A percentile compares a stretch with the other conserved stretches of the same genome.
These are phyloP conservation scores for Suhomyces kunorum DNA, from an alignment of 1,139 yeast species.

Conservation along the genomic window DNA sequence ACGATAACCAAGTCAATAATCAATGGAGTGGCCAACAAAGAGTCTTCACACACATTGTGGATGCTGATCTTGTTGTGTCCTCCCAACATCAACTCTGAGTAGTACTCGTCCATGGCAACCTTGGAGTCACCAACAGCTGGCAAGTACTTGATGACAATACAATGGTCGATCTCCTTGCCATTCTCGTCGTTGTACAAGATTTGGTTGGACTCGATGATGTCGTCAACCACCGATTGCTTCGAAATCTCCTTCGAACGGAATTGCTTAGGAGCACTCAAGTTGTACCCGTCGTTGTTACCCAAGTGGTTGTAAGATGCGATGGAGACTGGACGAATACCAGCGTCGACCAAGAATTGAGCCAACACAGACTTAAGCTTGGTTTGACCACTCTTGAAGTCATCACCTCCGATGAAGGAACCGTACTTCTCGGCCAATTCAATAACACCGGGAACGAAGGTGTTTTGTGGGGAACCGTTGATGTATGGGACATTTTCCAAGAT, in stretches of 20 bases:
- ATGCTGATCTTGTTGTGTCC: slow-evolving; percentile 94
- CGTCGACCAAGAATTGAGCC: slow-evolving; percentile 95
- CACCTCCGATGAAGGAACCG: slow-evolving; percentile 87
- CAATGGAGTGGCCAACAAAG: slow-evolving; percentile 90
- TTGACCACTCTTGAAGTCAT: slow-evolving; percentile 96
- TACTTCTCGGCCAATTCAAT: slow-evolving; percentile 83
- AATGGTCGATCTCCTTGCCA: slow-evolving; percentile 84
- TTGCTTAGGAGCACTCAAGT: slow-evolving; percentile 87
- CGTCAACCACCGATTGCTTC: slow-evolving; percentile 91
- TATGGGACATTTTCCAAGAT: slow-evolving; percentile 86
- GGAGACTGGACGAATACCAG: slow-evolving; percentile 93
- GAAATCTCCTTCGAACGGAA: slow-evolving; percentile 95
- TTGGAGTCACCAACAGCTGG: slow-evolving; percentile 95
- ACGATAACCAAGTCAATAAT: slow-evolving; percentile 88
- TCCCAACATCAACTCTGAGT: slow-evolving; percentile 94
- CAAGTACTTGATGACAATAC: slow-evolving; percentile 91
- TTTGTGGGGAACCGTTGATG: slow-evolving; percentile 96
- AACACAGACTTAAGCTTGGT: slow-evolving; percentile 92
- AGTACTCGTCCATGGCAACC: slow-evolving; percentile 98
- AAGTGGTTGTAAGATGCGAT: slow-evolving; percentile 95
- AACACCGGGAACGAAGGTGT: slow-evolving; percentile 95
- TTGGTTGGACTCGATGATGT: slow-evolving; percentile 86
- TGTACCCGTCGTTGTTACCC: slow-evolving; percentile 96
- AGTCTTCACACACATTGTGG: slow-evolving; percentile 96
- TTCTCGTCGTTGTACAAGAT: slow-evolving; percentile 79